Evolutionary conservation across 2,329 filamentous ascomycete species (phyloP), one percentile per base, ranked within the genome.

Genomic region (Scorias spongiosa): DNA sequence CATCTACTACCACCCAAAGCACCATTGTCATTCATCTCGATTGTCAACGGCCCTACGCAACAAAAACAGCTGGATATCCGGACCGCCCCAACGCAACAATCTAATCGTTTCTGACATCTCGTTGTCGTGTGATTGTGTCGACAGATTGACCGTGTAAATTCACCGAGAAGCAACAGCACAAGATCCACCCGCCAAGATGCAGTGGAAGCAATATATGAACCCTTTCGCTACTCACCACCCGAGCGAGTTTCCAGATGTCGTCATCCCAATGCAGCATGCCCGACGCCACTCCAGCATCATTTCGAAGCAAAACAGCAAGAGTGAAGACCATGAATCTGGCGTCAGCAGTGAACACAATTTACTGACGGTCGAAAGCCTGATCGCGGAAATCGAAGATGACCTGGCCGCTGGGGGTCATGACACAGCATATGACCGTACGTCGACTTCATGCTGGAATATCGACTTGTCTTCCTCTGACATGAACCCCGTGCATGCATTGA

Each of bases 341-440:
- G 56, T 60, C 36, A 64, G 66, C 39, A 67, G 60, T 45, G 65
- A 65, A 42, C 43, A 40, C 26, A 45, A 41, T 15, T 12, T 36
- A 44, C 49, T 57, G 44, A 85, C 79, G 36, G 67, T 89, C 44
- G 81, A 85, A 51, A 73, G 73, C 5, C 63, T 89, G 48, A 72
- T 80, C 51, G 75, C 73, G 46, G 81, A 85, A 54, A 75, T 85
- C 43, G 71, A 75, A 48, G 70, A 71, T 5, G 76, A 79, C 45
- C 54, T 74, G 44, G 71, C 72, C 10, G 64, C 71, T 26, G 66
- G 66, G 7, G 71, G 70, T n/a, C 68, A 71, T 52, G 76, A 81
- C 66, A 78, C 77, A 2, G 72, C 76, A 41, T 89, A 89, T 66
- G 84, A 89, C 63, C 74, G 84, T 86, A 69, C 66, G 81, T 70